These are phyloP conservation scores for Lolium multiflorum DNA, from an alignment of 176 grass and related monocot species.

Conservation along the genomic window DNA sequence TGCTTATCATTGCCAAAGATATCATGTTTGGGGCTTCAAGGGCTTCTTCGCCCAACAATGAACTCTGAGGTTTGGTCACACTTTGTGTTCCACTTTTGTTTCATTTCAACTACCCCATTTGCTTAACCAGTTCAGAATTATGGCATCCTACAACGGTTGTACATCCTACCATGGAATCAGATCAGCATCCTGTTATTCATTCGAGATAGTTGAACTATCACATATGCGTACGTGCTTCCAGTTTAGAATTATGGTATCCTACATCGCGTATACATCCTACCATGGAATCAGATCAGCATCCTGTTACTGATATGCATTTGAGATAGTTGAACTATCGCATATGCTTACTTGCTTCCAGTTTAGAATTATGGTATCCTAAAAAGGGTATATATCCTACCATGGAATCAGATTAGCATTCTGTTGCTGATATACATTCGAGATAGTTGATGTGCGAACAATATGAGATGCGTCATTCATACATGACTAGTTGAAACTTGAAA, in stretches of 20 bases:
- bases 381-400: background rate
- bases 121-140: too few species aligned
- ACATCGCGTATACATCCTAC: background rate
- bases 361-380: conserved; percentile 8
- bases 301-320: conserved; percentile 2
- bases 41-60: conserved; percentile 44
- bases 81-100: conserved; percentile 11
- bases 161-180: background rate
- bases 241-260: conserved; percentile 19
- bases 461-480: background rate
- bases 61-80: conserved; percentile 59
- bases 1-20: conserved; percentile 82
- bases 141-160: background rate
- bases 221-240: conserved; percentile 18
- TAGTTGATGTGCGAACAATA: conserved; percentile 6
- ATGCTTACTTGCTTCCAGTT: conserved; percentile 15
- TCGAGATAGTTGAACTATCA: background rate
- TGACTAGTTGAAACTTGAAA: background rate
- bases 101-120: background rate
- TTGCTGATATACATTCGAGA: conserved; percentile 6
- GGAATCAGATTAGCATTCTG: background rate
- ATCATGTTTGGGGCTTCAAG: conserved; percentile 57
- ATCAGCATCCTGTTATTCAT: conserved; percentile 13
- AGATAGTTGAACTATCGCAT: conserved; percentile 2
- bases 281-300: conserved; percentile 5